Base-by-base conservation (phyloP, 2,329 filamentous ascomycete species). In the Botrytis cinerea region DNA sequence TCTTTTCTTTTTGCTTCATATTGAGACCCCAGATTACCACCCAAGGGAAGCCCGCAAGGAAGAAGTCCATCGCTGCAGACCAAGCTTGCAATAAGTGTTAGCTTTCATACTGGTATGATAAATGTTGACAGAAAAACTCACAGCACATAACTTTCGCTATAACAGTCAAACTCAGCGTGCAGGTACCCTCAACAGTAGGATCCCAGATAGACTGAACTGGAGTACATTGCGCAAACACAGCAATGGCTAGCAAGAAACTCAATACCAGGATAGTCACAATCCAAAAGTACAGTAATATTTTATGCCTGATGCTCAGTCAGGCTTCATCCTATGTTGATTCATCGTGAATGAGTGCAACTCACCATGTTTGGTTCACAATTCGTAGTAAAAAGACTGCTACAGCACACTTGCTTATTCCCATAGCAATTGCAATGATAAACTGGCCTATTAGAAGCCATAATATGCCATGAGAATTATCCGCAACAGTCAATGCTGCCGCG, bases 341-440 rank as follows among this genome's bases (percentile, higher is more conserved):
- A 28, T 25, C 4, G 12, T n/a, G 1, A 54, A 22, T 1, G 35
- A 28, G 35, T 48, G 16, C 4, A 51, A 45, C 35, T 63, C 48
- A 71, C 69, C 69, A 71, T 2, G 22, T 57, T 25, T 67, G 48
- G 28, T 67, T 72, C 14, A 72, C 70, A 9, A 72, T 72, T n/a
- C 70, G 70, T 28, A 72, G 25, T n/a, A 72, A 20, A 10, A 72
- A 72, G n/a, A 59, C 35, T 1, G 61, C 35, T 4, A 71, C 59
- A 71, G 69, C 69, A 18, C 69, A 71, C 45, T 71, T 71, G 59
- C 69, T 71, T 22, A 51, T n/a, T 48, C 69, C 69, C 69, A 71
- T 71, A 12, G 59, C n/a, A 14, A 71, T 16, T 10, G 69, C 10
- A 51, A 71, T 54, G 45, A 71, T 18, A 25, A 63, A 71, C 12